Base-by-base conservation (phyloP, 257 asterid species). In the Scutellaria galericulata region DNA sequence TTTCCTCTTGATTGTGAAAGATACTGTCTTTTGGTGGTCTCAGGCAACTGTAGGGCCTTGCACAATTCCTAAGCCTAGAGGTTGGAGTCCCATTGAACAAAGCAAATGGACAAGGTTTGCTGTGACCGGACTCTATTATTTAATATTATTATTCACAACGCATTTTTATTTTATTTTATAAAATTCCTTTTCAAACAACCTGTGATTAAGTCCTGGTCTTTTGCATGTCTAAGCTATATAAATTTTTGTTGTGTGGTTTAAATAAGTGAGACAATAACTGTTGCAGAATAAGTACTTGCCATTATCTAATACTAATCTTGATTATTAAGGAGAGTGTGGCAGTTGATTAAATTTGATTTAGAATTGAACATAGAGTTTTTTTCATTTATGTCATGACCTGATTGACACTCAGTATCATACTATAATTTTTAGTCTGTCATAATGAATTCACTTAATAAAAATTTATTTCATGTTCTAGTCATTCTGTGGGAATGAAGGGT, bases 11-110 rank as follows among this genome's bases (percentile, higher is more conserved):
- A 50, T 67, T 52, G 62, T 48, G 63, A 55, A 51, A 47, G 24
- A 68, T 68, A 20, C 63, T 44, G 58, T 72, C 60, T 73, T 66
- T 76, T 69, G 73, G 31, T 78, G 79, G 64, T 84, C 71, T 80
- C 90, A 92, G 99, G 99, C 98, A 79, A 85, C 90, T 64, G 77
- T 83, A 57, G 99, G 99, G 67, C 96, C 98, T 71, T 95, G 98
- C 85, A 90, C 90, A 60, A 75, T 82, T 80, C 93, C 96, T 76
- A 92, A 95, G 86, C 99, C 99, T 71, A 89, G 89, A 83, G 88
- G 83, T 35, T 95, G 99, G 99, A 92, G 89, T 84, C 96, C 98
- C 61, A 76, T 90, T 63, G 98, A 95, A 79, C 97, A 88, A 76
- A 87, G 94, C 90, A 95, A 95, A 82, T 92, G 99, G 99, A 87